Base-by-base conservation (phyloP, 2,329 filamentous ascomycete species). In the Phoma sp. region DNA sequence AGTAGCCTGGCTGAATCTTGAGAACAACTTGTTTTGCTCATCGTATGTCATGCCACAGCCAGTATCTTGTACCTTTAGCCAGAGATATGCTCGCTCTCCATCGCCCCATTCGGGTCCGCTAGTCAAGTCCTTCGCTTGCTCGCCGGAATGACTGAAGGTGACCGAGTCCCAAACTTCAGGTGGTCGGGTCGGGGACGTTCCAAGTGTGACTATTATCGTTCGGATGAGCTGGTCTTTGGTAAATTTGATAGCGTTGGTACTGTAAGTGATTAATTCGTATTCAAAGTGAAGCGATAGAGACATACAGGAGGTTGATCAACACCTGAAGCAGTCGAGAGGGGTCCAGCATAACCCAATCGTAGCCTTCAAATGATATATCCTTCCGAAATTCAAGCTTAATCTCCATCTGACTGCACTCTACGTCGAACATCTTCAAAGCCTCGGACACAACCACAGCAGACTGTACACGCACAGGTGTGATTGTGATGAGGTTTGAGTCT, bases 351-450 rank as follows among this genome's bases (percentile, higher is more conserved):
- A 65, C 49, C 67, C 66, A 69, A 5, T 68, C 65, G 37, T 78
- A 64, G 6, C 75, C 72, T 38, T 77, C 75, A 66, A 42, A 74
- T 57, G 42, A 77, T 70, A 54, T 69, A 47, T 67, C 77, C 73
- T 61, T 73, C 63, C 49, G 72, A 67, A 60, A 74, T 1, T 68
- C 59, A 3, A 76, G 72, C 36, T 76, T 74, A 11, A 76, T 78
- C 25, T 76, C 66, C 36, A 68, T 64, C 38, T 67, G 66, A 3
- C 25, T 59, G 40, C 67, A 67, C 28, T 71, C 66, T 9, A 66
- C 61, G 2, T 69, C 62, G 20, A 71, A 71, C 63, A 71, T 68
- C 28, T 61, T 68, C 26, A 71, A 48, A 1, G 66, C 68, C 10
- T 68, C 64, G 5, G 59, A 62, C 4, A 71, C 62, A 1, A 69